Percentiles rank a stretch among this genome's conserved stretches.
Conservation (phyloP, 805 yeast genomes). For the Teunomyces aglyptinius region DNA sequence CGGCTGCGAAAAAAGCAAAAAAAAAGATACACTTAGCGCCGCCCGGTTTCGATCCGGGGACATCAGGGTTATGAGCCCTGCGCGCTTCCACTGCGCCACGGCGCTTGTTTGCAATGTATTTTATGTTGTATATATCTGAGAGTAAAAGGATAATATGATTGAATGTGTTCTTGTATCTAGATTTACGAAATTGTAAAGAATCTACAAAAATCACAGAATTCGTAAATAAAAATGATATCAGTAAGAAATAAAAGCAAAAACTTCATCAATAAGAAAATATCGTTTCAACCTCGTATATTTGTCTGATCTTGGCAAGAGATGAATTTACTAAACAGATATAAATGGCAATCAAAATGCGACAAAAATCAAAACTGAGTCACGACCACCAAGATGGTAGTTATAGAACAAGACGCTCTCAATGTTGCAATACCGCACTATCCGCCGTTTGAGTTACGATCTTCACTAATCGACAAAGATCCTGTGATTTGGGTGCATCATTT, state of each 20-base stretch:
- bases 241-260: neutral
- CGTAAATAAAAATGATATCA: too few species aligned
- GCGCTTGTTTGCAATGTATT: slow-evolving; percentile 50
- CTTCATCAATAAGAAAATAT: neutral
- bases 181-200: too few species aligned
- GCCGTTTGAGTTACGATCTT: slow-evolving; percentile 70
- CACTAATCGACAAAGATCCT: slow-evolving; percentile 79
- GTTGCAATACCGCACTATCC: slow-evolving; percentile 71
- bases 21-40: slow-evolving; percentile 14
- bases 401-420: slow-evolving; percentile 12
- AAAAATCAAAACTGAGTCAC: neutral
- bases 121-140: neutral
- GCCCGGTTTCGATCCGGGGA: slow-evolving; percentile 87
- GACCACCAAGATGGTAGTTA: neutral
- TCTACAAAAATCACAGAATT: too few species aligned
- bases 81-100: slow-evolving; percentile 99
- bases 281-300: too few species aligned
- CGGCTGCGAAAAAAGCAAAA: slow-evolving; percentile 3
- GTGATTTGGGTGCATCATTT: slow-evolving; percentile 77
- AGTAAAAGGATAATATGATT: neutral
- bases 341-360: too few species aligned
- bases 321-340: neutral
- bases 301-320: neutral
- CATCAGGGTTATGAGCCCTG: slow-evolving; percentile 99
- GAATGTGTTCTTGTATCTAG: too few species aligned